Percentiles rank a stretch among this genome's conserved stretches.
These are phyloP conservation scores for Quaeritorhiza haematococci DNA, from an alignment of 371 early-diverging fungal species.

Conservation along the genomic window DNA sequence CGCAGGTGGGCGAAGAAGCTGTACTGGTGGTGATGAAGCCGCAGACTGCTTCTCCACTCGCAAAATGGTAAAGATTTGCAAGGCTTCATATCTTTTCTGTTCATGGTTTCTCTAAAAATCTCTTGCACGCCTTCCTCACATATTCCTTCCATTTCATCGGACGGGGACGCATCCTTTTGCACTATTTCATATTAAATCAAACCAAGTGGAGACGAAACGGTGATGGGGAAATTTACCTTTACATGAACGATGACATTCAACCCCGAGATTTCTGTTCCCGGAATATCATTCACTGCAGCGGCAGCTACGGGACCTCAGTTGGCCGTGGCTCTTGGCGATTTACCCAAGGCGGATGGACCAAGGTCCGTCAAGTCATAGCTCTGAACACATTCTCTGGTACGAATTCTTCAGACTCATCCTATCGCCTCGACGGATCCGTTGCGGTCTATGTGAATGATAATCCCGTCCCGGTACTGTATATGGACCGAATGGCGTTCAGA, in stretches of 20 bases:
- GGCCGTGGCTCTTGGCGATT: slow-evolving; percentile 56
- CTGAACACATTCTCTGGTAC: slow-evolving; percentile 44
- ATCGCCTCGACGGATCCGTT: slow-evolving; percentile 42
- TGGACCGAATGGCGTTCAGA: no score
- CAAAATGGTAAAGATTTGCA: slow-evolving; percentile 35
- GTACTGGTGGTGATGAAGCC: slow-evolving; percentile 54
- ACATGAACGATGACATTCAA: slow-evolving; percentile 47
- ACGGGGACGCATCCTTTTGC: not conserved
- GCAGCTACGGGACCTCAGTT: slow-evolving; percentile 56
- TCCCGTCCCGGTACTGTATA: slow-evolving; percentile 4
- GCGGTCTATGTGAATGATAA: slow-evolving; percentile 39
- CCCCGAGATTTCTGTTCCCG: slow-evolving; percentile 36
- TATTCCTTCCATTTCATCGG: not conserved
- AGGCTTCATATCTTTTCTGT: not conserved
- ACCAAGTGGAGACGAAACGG: slow-evolving; percentile 49
- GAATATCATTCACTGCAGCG: slow-evolving; percentile 47
- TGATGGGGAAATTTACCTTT: slow-evolving; percentile 59
- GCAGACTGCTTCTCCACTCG: slow-evolving; percentile 57
- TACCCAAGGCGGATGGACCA: slow-evolving; percentile 50
- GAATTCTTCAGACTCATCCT: no score
- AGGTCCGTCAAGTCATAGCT: slow-evolving; percentile 46
- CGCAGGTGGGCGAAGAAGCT: slow-evolving; percentile 28
- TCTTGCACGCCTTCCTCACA: not conserved
- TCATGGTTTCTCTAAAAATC: not conserved
- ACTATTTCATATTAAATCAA: not conserved